A percentile compares a stretch with the other conserved stretches of the same genome.
phyloP scores from a whole-genome alignment of 257 asterid genomes.

The Rehmannia glutinosa region DNA sequence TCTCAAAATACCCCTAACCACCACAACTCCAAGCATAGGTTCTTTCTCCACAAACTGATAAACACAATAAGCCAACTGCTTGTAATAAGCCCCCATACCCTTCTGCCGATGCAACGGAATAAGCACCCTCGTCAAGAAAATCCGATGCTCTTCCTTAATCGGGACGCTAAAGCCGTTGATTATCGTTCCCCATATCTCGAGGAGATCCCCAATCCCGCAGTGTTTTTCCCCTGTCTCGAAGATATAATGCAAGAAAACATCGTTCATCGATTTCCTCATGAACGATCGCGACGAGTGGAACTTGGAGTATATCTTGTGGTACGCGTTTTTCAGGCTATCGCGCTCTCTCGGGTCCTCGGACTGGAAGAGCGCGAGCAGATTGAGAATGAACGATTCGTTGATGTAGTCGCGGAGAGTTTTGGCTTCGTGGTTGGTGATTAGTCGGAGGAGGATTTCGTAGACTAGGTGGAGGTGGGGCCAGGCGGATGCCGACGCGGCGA shows the following conservation, averaged over 20 bases:
- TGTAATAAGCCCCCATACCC: conserved; percentile 62
- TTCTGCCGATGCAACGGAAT: conserved; percentile 71
- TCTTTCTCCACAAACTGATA: conserved; percentile 78
- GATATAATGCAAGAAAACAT: conserved; percentile 51
- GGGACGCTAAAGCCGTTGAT: conserved; percentile 74
- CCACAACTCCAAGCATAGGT: conserved; percentile 46
- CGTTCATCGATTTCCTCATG: conserved; percentile 79
- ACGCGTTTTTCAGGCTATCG: conserved; percentile 56
- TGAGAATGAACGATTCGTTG: conserved; percentile 43
- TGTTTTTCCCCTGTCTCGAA: conserved; percentile 54
- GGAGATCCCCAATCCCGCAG: conserved; percentile 69
- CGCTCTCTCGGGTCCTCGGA: conserved; percentile 77
- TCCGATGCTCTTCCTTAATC: conserved; percentile 69
- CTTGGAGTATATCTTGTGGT: conserved; percentile 59
- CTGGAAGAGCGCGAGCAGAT: conserved; percentile 57
- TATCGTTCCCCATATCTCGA: conserved; percentile 81
- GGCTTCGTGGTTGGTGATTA: conserved; percentile 32
- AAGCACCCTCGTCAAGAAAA: conserved; percentile 55
- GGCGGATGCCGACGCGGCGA: conserved; percentile 38
- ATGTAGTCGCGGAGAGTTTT: conserved; percentile 32
- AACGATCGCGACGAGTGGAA: conserved; percentile 51
- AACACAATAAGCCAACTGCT: conserved; percentile 70
- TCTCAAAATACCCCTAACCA: conserved; percentile 52
- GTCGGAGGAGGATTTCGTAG: conserved; percentile 60
- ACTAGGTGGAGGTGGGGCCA: conserved; percentile 73